phyloP scores from a whole-genome alignment of 352 stramenopile species.

The Phytophthora fragariaefolia region DNA sequence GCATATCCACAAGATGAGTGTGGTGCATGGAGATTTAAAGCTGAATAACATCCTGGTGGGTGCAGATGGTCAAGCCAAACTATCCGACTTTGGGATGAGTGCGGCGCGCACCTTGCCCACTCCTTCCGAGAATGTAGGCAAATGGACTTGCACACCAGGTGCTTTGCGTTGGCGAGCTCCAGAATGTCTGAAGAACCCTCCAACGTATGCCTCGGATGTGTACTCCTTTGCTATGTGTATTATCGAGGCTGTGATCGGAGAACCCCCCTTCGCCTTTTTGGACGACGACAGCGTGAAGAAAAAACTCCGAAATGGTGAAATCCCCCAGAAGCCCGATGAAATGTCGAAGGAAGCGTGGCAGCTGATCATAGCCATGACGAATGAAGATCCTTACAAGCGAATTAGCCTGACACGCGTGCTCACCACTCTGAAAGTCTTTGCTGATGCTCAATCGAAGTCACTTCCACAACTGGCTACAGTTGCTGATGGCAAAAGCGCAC shows the following conservation, averaged over 20 bases:
- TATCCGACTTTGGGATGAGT: conserved; percentile 29
- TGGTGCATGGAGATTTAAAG: conserved; percentile 30
- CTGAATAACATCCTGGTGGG: conserved; percentile 29
- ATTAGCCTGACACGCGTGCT: neutral
- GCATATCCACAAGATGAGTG: conserved; percentile 25
- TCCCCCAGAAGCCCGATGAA: conserved; percentile 14
- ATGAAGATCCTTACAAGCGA: conserved; percentile 11
- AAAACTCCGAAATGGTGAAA: conserved; percentile 24
- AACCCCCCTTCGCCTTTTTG: conserved; percentile 31
- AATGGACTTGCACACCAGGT: neutral
- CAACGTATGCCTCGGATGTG: conserved; percentile 38
- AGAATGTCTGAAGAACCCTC: conserved; percentile 38
- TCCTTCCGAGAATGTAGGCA: neutral
- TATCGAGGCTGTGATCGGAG: conserved; percentile 32
- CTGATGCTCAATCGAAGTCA: neutral
- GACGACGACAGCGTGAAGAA: conserved; percentile 16
- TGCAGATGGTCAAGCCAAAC: conserved; percentile 17
- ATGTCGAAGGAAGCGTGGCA: conserved; percentile 24
- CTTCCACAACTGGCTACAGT: neutral
- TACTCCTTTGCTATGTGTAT: conserved; percentile 47
- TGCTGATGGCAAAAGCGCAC: neutral
- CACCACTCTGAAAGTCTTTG: conserved; percentile 2
- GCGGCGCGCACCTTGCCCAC: neutral
- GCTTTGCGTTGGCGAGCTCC: conserved; percentile 37
- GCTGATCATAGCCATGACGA: conserved; percentile 32